Percentiles rank a stretch among this genome's conserved stretches.
These are phyloP conservation scores for Beverwykella pulmonaria DNA, from an alignment of 495 filamentous ascomycete species.

Conservation along the genomic window DNA sequence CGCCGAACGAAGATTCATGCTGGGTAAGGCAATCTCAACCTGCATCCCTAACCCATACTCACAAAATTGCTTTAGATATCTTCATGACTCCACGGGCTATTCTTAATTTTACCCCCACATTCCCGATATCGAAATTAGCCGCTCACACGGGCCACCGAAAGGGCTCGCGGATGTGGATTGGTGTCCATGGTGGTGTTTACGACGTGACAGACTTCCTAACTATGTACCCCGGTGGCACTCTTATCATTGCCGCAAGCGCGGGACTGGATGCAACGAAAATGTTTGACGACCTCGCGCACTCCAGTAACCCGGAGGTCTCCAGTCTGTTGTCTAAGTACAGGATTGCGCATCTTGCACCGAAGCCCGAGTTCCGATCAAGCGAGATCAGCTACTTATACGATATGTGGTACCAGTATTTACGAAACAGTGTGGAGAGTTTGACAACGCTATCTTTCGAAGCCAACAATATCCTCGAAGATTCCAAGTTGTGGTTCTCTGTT, in stretches of 20 bases:
- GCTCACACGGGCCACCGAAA: constrained; percentile 54
- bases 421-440: constrained; percentile 52
- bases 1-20: constrained; percentile 57
- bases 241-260: constrained; percentile 57
- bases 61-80: constrained; percentile 44
- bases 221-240: constrained; percentile 55
- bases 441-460: constrained; percentile 56
- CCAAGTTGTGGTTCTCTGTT: constrained; percentile 52
- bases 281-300: constrained; percentile 57
- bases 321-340: constrained; percentile 56
- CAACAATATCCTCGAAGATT: constrained; percentile 52
- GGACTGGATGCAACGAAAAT: constrained; percentile 56
- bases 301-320: constrained; percentile 55
- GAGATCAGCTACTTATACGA: constrained; percentile 51
- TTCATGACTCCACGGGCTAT: constrained; percentile 58
- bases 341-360: constrained; percentile 53
- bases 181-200: constrained; percentile 55
- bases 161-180: constrained; percentile 55
- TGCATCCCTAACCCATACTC: neutral
- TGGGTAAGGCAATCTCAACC: constrained; percentile 19
- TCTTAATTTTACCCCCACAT: constrained; percentile 52
- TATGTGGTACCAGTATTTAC: constrained; percentile 52
- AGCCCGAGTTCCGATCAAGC: constrained; percentile 50
- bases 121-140: constrained; percentile 54
- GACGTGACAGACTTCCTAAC: constrained; percentile 56